These are phyloP conservation scores for Spathaspora girioi DNA, from an alignment of 805 yeast species.

Conservation along the genomic window DNA sequence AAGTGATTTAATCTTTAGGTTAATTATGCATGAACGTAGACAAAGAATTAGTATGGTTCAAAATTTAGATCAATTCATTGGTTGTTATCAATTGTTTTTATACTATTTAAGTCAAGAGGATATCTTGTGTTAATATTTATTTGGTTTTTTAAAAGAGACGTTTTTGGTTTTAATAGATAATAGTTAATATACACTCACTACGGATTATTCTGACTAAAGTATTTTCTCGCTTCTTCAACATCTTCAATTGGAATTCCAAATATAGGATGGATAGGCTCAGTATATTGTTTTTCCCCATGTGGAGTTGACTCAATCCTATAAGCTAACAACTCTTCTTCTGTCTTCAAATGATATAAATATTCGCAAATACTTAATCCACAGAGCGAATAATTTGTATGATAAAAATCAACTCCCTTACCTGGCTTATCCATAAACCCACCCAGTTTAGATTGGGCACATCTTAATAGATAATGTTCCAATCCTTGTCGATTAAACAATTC, in stretches of 20 bases:
- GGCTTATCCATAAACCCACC: constrained; percentile 94
- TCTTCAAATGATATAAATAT: constrained; percentile 26
- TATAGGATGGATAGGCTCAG: constrained; percentile 22
- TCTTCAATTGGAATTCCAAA: constrained; percentile 21
- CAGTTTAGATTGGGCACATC: constrained; percentile 63
- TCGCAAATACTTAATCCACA: constrained; percentile 69
- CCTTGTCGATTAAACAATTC: constrained; percentile 50
- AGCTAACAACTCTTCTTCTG: constrained; percentile 11
- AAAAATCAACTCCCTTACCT: constrained; percentile 72
- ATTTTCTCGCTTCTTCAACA: neutral
- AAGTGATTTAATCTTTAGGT: constrained; percentile 57
- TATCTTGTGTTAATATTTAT: neutral
- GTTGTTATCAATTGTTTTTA: constrained; percentile 65
- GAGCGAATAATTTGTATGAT: constrained; percentile 84
- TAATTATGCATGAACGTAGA: constrained; percentile 63
- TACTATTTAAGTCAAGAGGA: constrained; percentile 13
- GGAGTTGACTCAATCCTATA: constrained; percentile 13
- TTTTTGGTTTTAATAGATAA: neutral
- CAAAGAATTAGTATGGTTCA: constrained; percentile 86
- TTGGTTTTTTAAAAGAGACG: neutral
- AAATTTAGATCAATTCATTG: constrained; percentile 66
- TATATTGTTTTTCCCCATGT: constrained; percentile 11
- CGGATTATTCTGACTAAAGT: neutral
- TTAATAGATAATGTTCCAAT: constrained; percentile 61
- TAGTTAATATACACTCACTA: neutral